Evolutionary conservation across 768 basidiomycete genomes (phyloP), one percentile per base, ranked within the genome.

Genomic region (Dacryopinax primogenitus): DNA sequence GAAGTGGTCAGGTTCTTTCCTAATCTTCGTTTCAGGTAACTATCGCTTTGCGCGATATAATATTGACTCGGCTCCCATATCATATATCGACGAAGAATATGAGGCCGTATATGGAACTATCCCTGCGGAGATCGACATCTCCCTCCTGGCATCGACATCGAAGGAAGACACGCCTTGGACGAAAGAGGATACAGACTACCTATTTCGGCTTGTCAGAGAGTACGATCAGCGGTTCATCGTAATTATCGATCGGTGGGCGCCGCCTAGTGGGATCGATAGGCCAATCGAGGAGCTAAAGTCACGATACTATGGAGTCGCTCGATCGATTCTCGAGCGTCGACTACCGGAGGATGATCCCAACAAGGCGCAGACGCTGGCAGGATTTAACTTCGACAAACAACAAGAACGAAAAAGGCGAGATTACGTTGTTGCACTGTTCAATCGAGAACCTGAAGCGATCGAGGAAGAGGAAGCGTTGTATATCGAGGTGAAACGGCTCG

Each of bases 391-490:
- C 70, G 95, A 99, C 74, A 91, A 92, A 81, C 94, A 87, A 33
- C 87, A 91, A 44, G 96, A 99, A 75, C 76, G 84, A 23, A 86
- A 84, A 68, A 86, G 96, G 65, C 96, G 93, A 75, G 84, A 85
- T 65, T 96, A 98, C 71, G 81, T 98, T 15, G 76, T 81, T 9
- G 88, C 86, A 67, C 83, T 98, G n/a, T 90, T 93, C 76, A 84
- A 82, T 65, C 86, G 95, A n/a, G 88, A 92, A 0, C 81, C 86
- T 2, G 85, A 88, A 62, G 91, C 97, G 76, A 86, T 95, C 45
- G 87, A 86, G 18, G 94, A 99, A 73, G 96, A 98, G 78, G 94
- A 97, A 70, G 88, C 91, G 7, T 79, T 99, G 1, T 97, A 90
- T 75, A 77, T 97, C 67, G 92, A 97, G 74, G 82, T 95, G 62